Evolutionary conservation across 371 early-diverging fungal species (phyloP), one percentile per base, ranked within the genome.

Genomic region (Mucor mucedo): DNA sequence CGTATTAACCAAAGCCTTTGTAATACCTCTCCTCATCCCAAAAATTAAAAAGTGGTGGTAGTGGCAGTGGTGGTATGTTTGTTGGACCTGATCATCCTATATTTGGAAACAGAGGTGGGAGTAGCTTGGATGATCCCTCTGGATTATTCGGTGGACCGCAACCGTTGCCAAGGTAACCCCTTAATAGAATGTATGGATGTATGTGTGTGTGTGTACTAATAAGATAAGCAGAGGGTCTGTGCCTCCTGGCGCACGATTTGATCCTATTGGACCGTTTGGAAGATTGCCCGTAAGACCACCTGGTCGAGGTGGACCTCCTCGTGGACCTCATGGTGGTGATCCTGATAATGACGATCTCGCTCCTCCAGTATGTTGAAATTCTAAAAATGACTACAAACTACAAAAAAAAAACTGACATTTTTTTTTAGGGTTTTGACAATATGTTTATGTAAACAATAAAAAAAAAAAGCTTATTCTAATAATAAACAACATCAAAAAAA

Each of bases 221-320:
- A 10, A 44, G 55, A 52, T 27, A 39, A 54, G 1, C 57, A 81
- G 87, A 64, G 93, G 90, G 14, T 84, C 93, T 21, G 95, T 95
- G 6, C 97, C 97, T 3, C 93, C 93, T n/a, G 95, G 95, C 11
- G 97, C 97, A 5, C 84, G 96, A 27, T 97, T 94, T 77, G 96
- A 97, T 69, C 97, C 96, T 1, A 93, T 96, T 63, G 87, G 85
- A 7, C 97, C 97, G 5, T 91, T 92, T 69, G 91, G 88, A 3
- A 76, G 63, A 10, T 58, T 69, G 6, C 79, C 85, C 14, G 78
- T 74, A 11, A 77, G 82, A 47, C 72, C 71, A 4, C 77, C 85
- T 13, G 83, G 83, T 11, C 69, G 85, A 33, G 80, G 78, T 32
- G 81, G 78, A n/a, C 70, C 76, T 13, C 69, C 76, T 13, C 69